phyloP scores from a whole-genome alignment of 2,329 filamentous ascomycete species.

The Colletotrichum zoysiae region DNA sequence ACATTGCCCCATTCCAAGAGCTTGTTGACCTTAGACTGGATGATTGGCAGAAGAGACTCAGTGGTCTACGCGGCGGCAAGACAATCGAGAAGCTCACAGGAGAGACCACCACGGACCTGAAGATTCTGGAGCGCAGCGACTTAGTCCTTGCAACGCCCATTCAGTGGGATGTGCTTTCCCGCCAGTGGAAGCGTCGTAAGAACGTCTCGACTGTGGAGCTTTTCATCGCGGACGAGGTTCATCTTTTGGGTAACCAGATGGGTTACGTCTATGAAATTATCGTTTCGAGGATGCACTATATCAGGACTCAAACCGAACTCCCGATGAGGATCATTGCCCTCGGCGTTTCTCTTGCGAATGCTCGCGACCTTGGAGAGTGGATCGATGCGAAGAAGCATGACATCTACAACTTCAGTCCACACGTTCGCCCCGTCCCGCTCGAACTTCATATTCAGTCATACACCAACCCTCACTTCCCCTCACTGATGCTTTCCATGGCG shows the following conservation, averaged over 20 bases:
- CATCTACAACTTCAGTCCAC: constrained; percentile 98
- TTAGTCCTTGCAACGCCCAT: constrained; percentile 91
- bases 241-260: constrained; percentile 87
- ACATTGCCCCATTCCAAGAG: constrained; percentile 95
- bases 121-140: constrained; percentile 87
- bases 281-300: constrained; percentile 98
- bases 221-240: constrained; percentile 95
- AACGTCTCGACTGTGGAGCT: constrained; percentile 91
- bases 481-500: constrained; percentile 98
- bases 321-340: constrained; percentile 89
- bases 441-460: constrained; percentile 97
- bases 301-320: constrained; percentile 87
- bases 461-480: constrained; percentile 95
- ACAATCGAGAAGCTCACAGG: constrained; percentile 93
- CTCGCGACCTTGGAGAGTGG: constrained; percentile 96
- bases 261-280: constrained; percentile 96
- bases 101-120: constrained; percentile 90
- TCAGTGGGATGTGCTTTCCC: constrained; percentile 96
- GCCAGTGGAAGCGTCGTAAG: constrained; percentile 97
- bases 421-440: constrained; percentile 87
- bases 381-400: constrained; percentile 98
- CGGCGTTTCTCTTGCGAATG: constrained; percentile 92
- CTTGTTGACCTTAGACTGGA: constrained; percentile 84
- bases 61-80: constrained; percentile 82
- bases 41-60: constrained; percentile 87